Base-by-base conservation (phyloP, 2,329 filamentous ascomycete species). In the Phialemoniopsis sp. region DNA sequence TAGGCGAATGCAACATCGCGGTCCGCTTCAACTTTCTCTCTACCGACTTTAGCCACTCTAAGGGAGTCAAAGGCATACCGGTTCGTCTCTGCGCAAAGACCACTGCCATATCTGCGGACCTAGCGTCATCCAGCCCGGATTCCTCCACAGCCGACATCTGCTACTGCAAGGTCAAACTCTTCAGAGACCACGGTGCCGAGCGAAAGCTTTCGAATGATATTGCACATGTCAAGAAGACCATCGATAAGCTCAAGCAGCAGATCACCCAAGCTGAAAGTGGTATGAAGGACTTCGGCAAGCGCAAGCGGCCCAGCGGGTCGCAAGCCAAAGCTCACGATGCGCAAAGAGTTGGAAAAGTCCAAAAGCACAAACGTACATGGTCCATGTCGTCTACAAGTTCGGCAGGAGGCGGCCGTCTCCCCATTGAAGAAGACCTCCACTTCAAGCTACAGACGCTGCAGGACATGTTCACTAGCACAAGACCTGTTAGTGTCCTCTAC, bases 11-110 rank as follows among this genome's bases (percentile, higher is more conserved):
- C 59, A 87, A 82, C 36, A 80, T 98, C 40, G 86, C 89, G 8
- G 88, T 97, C 12, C 87, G 93, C 34, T 98, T 97, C 73, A 98
- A 98, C 66, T 98, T 98, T 57, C 72, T 98, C 1, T 98, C 93
- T 1, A 98, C 93, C 8, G 93, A 98, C 58, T 98, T 97, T 59
- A 97, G 91, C 60, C 93, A 97, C 57, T 97, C 93, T 9, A 98
- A 98, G 58, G 93, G 93, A 34, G 93, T 98, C 36, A 98, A 97
- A 64, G 93, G 93, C 29, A 96, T 97, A 48, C 91, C 93, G 0
- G 90, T 98, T 5, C 75, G 93, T 40, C 75, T 97, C 1, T 97
- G 91, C 60, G 82, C 90, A 13, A 97, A 97, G 64, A 97, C 93
- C 0, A 85, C 86, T 47, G 63, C 82, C 10, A 43, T 91, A 2